Percentiles rank a stretch among this genome's conserved stretches.
Conservation (phyloP, 2,329 filamentous ascomycete species). For the Aspergillus sp. region DNA sequence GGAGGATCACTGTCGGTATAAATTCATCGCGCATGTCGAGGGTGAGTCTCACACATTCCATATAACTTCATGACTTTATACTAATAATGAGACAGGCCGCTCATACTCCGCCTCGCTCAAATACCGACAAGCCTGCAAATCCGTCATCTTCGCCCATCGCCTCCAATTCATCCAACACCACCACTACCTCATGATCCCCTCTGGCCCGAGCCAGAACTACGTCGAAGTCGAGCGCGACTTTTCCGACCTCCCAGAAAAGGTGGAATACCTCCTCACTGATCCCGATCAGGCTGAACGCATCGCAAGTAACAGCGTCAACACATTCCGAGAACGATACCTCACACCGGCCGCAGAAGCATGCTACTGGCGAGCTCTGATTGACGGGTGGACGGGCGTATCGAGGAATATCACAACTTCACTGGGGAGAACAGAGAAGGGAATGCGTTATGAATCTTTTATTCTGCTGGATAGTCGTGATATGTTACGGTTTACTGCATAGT, state of each 20-base stretch:
- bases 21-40: not conserved
- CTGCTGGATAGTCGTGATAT: not conserved
- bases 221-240: not conserved
- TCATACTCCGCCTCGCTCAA: not conserved
- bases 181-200: not conserved
- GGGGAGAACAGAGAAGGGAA: not conserved
- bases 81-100: not conserved
- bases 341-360: not conserved
- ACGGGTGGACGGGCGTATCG: not conserved
- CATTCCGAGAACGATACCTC: not conserved
- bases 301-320: not conserved
- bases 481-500: not conserved
- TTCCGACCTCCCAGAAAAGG: not conserved
- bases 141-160: not conserved
- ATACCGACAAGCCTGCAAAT: not conserved
- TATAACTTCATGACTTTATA: not conserved
- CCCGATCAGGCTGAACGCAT: not conserved
- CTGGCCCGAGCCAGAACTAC: not conserved
- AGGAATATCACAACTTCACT: not conserved
- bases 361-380: not conserved
- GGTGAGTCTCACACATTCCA: no score
- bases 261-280: not conserved
- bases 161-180: not conserved
- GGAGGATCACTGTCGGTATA: not conserved
- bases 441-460: not conserved